Evolutionary conservation across 345 rosid genomes (phyloP).

Genomic region (Linum tenue): DNA sequence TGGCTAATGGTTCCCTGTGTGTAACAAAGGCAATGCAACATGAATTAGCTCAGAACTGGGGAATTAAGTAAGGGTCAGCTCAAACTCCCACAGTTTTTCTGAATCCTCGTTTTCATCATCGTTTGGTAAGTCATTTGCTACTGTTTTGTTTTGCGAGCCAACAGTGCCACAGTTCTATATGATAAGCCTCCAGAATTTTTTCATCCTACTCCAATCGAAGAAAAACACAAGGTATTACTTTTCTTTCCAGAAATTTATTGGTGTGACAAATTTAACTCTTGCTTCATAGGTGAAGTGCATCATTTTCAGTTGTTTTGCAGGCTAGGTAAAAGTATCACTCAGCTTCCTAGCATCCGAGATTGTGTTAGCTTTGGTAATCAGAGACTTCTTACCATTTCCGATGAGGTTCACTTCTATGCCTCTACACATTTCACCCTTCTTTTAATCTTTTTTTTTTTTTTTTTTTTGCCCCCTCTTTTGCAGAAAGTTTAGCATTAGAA

Average conservation of each 20-base stretch:
- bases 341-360: conserved; percentile 48
- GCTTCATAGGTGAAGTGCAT: conserved; percentile 13
- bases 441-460: neutral
- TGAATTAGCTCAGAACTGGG: conserved; percentile 93
- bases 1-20: conserved; percentile 82
- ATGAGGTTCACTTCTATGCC: conserved; percentile 1
- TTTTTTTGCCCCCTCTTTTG: neutral
- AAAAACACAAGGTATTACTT: conserved; percentile 63
- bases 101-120: conserved; percentile 7
- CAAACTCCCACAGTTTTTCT: conserved; percentile 14
- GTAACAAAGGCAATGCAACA: conserved; percentile 97
- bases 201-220: conserved; percentile 57
- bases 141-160: conserved; percentile 14
- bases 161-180: conserved; percentile 72
- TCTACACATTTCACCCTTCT: neutral
- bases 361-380: conserved; percentile 52
- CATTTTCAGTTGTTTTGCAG: conserved; percentile 70
- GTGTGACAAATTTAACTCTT: conserved; percentile 4
- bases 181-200: conserved; percentile 98
- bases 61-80: conserved; percentile 59
- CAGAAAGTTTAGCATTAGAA: conserved; percentile 25
- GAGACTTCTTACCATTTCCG: neutral
- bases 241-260: neutral
- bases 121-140: neutral
- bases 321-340: conserved; percentile 43